These are phyloP conservation scores for Coleophoma eucalyptorum DNA, from an alignment of 2,329 filamentous ascomycete genomes.

Conservation along the genomic window DNA sequence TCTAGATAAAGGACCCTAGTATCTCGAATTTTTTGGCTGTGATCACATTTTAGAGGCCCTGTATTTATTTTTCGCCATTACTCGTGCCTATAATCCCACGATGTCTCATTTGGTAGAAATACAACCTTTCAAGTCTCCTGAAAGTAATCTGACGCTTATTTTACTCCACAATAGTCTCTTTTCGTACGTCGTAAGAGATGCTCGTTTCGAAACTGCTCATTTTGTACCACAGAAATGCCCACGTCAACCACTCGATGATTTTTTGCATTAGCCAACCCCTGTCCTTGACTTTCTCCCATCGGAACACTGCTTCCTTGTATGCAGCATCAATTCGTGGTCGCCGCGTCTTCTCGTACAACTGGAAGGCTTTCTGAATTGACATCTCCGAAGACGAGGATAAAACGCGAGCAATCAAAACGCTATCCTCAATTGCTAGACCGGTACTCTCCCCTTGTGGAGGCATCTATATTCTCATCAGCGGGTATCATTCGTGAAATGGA, in stretches of 20 bases:
- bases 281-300: constrained; percentile 18
- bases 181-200: constrained; percentile 13
- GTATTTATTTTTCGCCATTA: no score
- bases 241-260: constrained; percentile 21
- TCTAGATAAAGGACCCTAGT: no score
- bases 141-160: neutral
- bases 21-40: no score
- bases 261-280: constrained; percentile 15
- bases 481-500: neutral
- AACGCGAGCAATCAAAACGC: constrained; percentile 38
- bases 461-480: constrained; percentile 29
- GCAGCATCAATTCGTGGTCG: constrained; percentile 38
- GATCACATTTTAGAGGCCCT: no score
- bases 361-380: constrained; percentile 38
- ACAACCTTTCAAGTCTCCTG: neutral
- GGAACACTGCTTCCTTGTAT: constrained; percentile 35
- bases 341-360: constrained; percentile 41
- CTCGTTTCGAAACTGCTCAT: constrained; percentile 9
- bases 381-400: constrained; percentile 12
- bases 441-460: constrained; percentile 46
- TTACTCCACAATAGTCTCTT: constrained; percentile 9
- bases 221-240: constrained; percentile 16
- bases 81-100: no score
- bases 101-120: no score
- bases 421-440: constrained; percentile 49